phyloP scores from a whole-genome alignment of 306 rosid species.

The peach (Prunus persica) region DNA sequence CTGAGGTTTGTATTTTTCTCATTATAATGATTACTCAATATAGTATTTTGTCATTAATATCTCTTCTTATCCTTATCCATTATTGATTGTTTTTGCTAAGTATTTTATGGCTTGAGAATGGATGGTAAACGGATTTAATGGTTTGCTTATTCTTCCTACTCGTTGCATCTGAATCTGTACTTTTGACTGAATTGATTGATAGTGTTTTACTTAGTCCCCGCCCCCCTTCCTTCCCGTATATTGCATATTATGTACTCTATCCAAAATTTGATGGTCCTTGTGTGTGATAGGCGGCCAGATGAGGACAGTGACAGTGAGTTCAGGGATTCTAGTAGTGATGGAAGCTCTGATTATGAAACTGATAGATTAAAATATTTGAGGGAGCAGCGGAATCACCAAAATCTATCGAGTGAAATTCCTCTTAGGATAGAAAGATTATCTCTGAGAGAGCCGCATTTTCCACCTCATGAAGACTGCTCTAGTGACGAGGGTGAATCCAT shows the following conservation, averaged over 20 bases:
- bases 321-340: slow-evolving; percentile 88
- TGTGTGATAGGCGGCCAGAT: slow-evolving; percentile 56
- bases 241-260: not conserved
- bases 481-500: slow-evolving; percentile 79
- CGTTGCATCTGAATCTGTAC: not conserved
- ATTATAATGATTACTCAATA: not conserved
- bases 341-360: slow-evolving; percentile 74
- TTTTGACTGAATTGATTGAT: not conserved
- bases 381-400: slow-evolving; percentile 47
- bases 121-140: not conserved
- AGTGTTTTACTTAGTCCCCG: not conserved
- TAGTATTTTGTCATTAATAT: not conserved
- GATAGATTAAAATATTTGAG: slow-evolving; percentile 40
- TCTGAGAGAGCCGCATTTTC: slow-evolving; percentile 50
- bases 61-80: not conserved
- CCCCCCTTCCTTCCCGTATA: not conserved
- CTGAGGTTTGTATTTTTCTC: not conserved
- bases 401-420: slow-evolving; percentile 37
- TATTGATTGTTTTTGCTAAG: not conserved
- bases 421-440: slow-evolving; percentile 52
- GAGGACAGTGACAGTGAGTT: slow-evolving; percentile 87
- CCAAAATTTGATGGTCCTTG: slow-evolving; percentile 10
- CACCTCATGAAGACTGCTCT: slow-evolving; percentile 64
- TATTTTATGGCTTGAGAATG: not conserved
- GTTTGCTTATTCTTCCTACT: not conserved